phyloP scores from a whole-genome alignment of 2,329 filamentous ascomycete genomes.

The Aspergillus fijiensis region DNA sequence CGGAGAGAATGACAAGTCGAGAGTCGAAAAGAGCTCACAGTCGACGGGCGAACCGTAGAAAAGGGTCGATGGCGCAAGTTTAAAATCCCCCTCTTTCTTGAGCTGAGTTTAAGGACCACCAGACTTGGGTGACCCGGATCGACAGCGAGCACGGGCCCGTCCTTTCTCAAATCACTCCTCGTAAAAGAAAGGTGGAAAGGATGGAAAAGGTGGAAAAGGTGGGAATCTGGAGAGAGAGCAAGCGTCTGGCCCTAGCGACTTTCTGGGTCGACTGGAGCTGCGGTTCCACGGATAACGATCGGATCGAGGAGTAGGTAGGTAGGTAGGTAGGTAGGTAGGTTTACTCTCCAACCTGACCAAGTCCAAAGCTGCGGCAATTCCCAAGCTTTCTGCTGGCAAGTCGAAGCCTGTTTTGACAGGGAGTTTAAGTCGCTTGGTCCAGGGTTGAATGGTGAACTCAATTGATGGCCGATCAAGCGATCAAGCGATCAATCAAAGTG shows the following conservation, averaged over 20 bases:
- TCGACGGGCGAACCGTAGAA: conserved; percentile 20
- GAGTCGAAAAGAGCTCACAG: conserved; percentile 12
- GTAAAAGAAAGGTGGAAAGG: conserved; percentile 7
- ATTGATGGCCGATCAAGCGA: neutral
- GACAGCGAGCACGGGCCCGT: conserved; percentile 27
- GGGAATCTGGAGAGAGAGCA: conserved; percentile 22
- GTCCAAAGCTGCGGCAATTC: conserved; percentile 28
- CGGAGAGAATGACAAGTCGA: conserved; percentile 23
- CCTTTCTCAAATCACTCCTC: conserved; percentile 12
- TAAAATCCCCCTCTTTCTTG: conserved; percentile 17
- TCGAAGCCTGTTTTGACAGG: conserved; percentile 14
- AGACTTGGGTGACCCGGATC: conserved; percentile 30
- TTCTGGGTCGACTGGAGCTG: conserved; percentile 24
- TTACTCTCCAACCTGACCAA: conserved; percentile 22
- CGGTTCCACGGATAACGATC: conserved; percentile 31
- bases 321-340: neutral
- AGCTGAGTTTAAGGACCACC: conserved; percentile 26
- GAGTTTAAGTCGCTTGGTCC: conserved; percentile 12
- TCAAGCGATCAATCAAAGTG: neutral
- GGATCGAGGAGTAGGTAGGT: conserved; percentile 11
- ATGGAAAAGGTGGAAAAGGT: neutral
- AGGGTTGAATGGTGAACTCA: neutral
- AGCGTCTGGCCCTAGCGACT: conserved; percentile 17
- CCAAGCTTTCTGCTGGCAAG: conserved; percentile 24
- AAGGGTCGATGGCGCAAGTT: conserved; percentile 22